Evolutionary conservation across 2,329 filamentous ascomycete species (phyloP), one percentile per base, ranked within the genome.

Genomic region (Pseudomassariella vexata): DNA sequence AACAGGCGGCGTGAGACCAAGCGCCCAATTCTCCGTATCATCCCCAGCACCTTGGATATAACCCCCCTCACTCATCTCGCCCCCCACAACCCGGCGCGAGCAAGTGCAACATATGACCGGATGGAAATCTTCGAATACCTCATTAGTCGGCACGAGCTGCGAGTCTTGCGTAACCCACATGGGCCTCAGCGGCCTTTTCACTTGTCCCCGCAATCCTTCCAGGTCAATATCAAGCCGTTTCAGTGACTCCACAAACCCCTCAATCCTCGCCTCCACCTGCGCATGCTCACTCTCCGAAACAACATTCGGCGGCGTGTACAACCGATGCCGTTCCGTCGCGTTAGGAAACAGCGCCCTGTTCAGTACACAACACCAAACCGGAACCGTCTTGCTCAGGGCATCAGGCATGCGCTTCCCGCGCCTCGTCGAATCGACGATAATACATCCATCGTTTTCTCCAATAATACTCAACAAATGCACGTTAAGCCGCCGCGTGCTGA

Each of bases 21-120:
- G 64, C 2, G 88, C 82, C 92, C 92, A 98, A 45, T 85, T 86
- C 65, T 98, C 92, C 9, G 84, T 86, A 55, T 98, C 92, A 56
- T 98, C 92, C 3, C 84, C 92, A 1, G 90, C 90, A 30, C 92
- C 92, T 59, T 96, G 92, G 37, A 98, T 82, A 52, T 98, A 98
- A 5, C 79, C 80, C 3, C 73, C 75, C 39, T 82, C 79, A 18
- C 76, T 76, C 45, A 75, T 66, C 53, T 90, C 85, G 3, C 74
- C 77, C 9, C 79, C 82, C 2, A 63, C 62, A 1, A 88, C 79
- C 11, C 82, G 71, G 19, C 79, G 73, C 2, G 87, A 95, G 9
- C 87, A 83, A 1, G 88, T 95, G 52, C 86, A 92, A 50, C 92
- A 85, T 15, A 96, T 73, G 3, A 96, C 63, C 0, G 85, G 78